phyloP scores from a whole-genome alignment of 257 asterid species.

The Solanum chiquidenum region DNA sequence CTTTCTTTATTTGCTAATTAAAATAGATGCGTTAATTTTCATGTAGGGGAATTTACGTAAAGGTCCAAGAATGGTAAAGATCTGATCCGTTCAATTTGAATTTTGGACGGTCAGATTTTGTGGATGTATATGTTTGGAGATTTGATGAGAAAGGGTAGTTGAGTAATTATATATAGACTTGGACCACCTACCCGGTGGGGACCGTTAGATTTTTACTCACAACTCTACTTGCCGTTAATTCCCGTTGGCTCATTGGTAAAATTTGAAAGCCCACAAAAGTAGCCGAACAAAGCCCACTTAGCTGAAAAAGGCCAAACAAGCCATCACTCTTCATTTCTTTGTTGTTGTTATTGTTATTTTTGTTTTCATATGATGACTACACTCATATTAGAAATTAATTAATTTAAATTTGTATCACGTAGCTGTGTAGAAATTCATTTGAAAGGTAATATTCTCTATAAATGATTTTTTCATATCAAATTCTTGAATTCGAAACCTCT shows the following conservation, averaged over 20 bases:
- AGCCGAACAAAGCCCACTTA: background rate
- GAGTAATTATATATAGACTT: rapidly evolving
- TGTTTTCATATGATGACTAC: too few species aligned
- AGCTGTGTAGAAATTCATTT: too few species aligned
- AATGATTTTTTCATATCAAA: too few species aligned
- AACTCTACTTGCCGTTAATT: background rate
- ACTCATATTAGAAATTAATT: background rate
- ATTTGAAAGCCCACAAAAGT: background rate
- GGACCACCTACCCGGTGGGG: background rate
- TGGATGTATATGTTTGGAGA: background rate
- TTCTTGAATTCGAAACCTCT: too few species aligned
- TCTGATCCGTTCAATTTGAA: conserved; percentile 12
- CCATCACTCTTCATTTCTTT: background rate
- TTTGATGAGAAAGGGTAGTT: background rate
- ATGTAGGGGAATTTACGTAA: background rate
- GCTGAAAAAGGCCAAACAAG: background rate
- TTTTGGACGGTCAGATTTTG: background rate
- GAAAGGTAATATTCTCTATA: too few species aligned
- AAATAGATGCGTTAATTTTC: background rate
- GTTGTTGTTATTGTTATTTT: too few species aligned
- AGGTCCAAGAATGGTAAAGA: background rate
- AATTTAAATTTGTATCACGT: too few species aligned
- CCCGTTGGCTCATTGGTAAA: background rate
- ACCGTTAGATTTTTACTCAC: background rate
- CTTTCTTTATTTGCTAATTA: background rate